Conservation (phyloP, 352 stramenopile genomes). For the Globisporangium camurandrum region DNA sequence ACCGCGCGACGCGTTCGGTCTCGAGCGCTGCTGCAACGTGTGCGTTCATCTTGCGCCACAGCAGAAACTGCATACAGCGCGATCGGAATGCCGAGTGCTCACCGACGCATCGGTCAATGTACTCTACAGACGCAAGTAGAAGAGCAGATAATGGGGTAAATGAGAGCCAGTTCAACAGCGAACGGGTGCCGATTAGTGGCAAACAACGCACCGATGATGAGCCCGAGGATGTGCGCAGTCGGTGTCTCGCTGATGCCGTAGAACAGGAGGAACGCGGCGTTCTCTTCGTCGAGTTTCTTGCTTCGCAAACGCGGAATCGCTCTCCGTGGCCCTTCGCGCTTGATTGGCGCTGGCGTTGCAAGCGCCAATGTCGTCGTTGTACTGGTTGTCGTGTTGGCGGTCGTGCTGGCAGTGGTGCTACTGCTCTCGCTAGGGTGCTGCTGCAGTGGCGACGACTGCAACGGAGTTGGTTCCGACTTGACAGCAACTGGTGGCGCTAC, state of each 20-base stretch:
- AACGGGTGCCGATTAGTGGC: too few species aligned
- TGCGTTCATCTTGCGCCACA: constrained; percentile 45
- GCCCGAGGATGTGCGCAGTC: constrained; percentile 32
- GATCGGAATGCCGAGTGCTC: constrained; percentile 16
- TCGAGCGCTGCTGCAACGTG: constrained; percentile 25
- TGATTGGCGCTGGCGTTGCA: not conserved
- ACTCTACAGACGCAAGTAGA: constrained; percentile 19
- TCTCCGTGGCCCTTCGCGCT: constrained; percentile 3
- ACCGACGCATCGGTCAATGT: constrained; percentile 39
- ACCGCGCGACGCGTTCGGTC: constrained; percentile 33
- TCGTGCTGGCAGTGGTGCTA: too few species aligned
- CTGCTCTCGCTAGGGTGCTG: not conserved
- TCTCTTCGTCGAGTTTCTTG: constrained; percentile 44
- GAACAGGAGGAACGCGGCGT: constrained; percentile 65
- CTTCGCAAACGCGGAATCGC: constrained; percentile 11
- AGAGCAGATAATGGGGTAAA: not conserved
- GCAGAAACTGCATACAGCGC: constrained; percentile 36
- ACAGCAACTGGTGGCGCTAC: not conserved
- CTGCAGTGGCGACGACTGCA: not conserved
- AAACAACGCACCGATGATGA: constrained; percentile 46
- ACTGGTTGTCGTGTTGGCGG: too few species aligned
- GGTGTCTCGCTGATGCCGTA: constrained; percentile 46
- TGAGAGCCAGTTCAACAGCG: constrained; percentile 1
- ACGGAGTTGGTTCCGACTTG: not conserved
- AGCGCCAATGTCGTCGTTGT: too few species aligned